A percentile compares a stretch with the other conserved stretches of the same genome.
phyloP scores from a whole-genome alignment of 352 stramenopile species.

The Phytophthora ohioensis region DNA sequence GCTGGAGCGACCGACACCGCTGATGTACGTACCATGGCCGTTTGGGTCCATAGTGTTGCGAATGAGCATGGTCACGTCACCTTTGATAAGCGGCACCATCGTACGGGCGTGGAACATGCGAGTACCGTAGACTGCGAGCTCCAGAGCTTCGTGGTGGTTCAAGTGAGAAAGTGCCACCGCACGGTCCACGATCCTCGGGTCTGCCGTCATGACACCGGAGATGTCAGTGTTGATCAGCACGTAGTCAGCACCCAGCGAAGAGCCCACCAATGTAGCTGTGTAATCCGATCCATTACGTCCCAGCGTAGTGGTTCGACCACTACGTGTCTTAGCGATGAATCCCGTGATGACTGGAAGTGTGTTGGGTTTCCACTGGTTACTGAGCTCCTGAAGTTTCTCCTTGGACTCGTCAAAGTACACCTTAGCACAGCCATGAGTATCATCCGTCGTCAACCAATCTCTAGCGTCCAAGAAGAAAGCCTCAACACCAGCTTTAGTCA shows the following conservation, averaged over 20 bases:
- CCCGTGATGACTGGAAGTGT: constrained; percentile 78
- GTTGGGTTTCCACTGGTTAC: constrained; percentile 48
- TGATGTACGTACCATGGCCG: constrained; percentile 86
- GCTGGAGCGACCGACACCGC: constrained; percentile 58
- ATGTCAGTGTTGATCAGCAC: constrained; percentile 91
- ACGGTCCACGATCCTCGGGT: constrained; percentile 81
- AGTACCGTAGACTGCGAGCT: constrained; percentile 84
- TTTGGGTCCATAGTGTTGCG: constrained; percentile 86
- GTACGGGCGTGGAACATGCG: constrained; percentile 88
- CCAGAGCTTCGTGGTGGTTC: constrained; percentile 83
- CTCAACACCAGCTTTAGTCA: constrained; percentile 69
- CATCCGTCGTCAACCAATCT: constrained; percentile 81
- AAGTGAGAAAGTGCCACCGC: constrained; percentile 76
- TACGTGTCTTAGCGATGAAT: constrained; percentile 72
- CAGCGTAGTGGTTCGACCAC: constrained; percentile 79
- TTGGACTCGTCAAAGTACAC: constrained; percentile 85
- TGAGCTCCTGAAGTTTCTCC: constrained; percentile 61
- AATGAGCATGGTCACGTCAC: constrained; percentile 85
- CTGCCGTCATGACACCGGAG: constrained; percentile 83
- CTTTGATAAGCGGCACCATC: constrained; percentile 88
- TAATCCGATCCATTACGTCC: constrained; percentile 88
- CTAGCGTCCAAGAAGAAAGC: constrained; percentile 74
- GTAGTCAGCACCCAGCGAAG: constrained; percentile 74
- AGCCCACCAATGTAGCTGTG: constrained; percentile 82
- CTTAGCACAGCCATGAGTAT: constrained; percentile 76